These are phyloP conservation scores for Laetiporus sulphureus DNA, from an alignment of 1,284 basidiomycete species.

Conservation along the genomic window DNA sequence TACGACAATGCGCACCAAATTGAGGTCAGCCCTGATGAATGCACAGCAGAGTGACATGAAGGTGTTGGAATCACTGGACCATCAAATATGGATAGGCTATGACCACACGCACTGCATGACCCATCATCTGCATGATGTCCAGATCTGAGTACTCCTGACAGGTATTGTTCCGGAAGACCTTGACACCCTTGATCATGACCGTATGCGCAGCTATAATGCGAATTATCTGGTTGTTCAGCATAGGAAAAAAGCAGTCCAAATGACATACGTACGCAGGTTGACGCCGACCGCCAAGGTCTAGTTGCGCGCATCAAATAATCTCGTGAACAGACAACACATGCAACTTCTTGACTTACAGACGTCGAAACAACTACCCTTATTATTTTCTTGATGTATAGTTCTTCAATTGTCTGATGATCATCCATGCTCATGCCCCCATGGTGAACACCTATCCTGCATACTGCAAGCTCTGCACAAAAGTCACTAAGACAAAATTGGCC, in stretches of 20 bases:
- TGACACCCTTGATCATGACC: constrained; percentile 80
- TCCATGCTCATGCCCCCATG: constrained; percentile 77
- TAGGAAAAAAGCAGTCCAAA: neutral
- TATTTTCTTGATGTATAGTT: constrained; percentile 57
- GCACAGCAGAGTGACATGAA: neutral
- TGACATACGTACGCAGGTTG: constrained; percentile 61
- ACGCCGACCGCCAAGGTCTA: constrained; percentile 86
- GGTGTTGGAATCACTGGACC: neutral
- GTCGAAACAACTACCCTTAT: constrained; percentile 70
- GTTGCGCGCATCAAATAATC: no score
- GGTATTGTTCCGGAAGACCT: constrained; percentile 57
- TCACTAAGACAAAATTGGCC: no score
- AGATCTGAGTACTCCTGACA: constrained; percentile 75
- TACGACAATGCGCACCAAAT: constrained; percentile 51
- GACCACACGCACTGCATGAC: constrained; percentile 71
- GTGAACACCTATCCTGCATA: constrained; percentile 74
- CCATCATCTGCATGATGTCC: constrained; percentile 83
- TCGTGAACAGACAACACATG: no score
- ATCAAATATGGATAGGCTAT: neutral
- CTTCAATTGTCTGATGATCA: constrained; percentile 69
- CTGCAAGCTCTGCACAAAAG: constrained; percentile 44
- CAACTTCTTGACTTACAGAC: constrained; percentile 56
- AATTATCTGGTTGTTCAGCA: neutral
- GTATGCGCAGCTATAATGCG: constrained; percentile 70
- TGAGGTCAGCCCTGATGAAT: constrained; percentile 78